Evolutionary conservation across 345 rosid genomes (phyloP).

Genomic region (Triadica sebifera): DNA sequence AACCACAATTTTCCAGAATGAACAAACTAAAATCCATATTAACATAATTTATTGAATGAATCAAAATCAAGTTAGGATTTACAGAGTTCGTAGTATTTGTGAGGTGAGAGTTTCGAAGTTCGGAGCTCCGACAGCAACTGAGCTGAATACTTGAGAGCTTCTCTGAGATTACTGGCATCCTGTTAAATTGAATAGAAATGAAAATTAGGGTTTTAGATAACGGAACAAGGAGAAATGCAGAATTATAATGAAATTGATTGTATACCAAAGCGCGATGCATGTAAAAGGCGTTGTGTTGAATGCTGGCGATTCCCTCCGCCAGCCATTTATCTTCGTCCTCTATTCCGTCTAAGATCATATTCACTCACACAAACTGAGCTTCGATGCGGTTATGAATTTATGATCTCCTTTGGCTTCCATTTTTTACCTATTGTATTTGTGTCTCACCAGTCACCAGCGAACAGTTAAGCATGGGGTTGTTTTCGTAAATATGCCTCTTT

Average conservation of each 20-base stretch:
- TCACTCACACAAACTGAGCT: neutral
- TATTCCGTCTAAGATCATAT: constrained; percentile 20
- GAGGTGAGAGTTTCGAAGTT: constrained; percentile 34
- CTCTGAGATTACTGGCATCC: constrained; percentile 34
- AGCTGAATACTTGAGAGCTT: constrained; percentile 33
- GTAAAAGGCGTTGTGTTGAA: constrained; percentile 36
- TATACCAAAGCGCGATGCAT: constrained; percentile 35
- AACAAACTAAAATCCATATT: neutral
- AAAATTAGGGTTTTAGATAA: neutral
- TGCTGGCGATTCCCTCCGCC: constrained; percentile 33
- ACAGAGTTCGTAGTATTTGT: constrained; percentile 35
- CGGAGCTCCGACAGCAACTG: constrained; percentile 36
- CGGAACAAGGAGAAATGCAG: neutral
- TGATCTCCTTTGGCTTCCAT: neutral
- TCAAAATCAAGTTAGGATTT: neutral
- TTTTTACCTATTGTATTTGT: neutral
- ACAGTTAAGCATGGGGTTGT: too few species aligned
- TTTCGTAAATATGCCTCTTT: too few species aligned
- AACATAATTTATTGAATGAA: neutral
- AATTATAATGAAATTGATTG: neutral
- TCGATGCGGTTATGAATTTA: neutral
- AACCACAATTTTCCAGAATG: neutral
- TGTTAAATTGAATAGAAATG: constrained; percentile 1
- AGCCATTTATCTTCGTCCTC: constrained; percentile 41
- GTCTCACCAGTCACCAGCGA: too few species aligned